Conservation (phyloP, 2,329 filamentous ascomycete genomes). For the Amesomyces nigricolor region DNA sequence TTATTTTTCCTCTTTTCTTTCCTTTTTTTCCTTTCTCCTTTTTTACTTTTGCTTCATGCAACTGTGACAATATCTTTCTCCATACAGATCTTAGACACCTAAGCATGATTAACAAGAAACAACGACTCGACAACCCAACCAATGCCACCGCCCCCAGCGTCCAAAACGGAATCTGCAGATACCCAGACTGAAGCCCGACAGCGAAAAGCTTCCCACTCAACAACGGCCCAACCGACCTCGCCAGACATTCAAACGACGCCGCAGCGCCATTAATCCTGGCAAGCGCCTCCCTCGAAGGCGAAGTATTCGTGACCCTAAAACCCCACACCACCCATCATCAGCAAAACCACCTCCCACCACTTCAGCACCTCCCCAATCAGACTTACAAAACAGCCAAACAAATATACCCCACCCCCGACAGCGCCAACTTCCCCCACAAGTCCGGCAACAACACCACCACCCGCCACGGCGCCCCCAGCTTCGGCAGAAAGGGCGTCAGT, state of each 20-base stretch:
- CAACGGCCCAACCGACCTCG: constrained; percentile 10
- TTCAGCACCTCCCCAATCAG: not conserved
- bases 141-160: constrained; percentile 7
- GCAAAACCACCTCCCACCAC: not conserved
- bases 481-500: constrained; percentile 11
- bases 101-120: constrained; percentile 6
- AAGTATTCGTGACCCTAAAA: constrained; percentile 11
- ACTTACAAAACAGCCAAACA: constrained; percentile 14
- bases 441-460: constrained; percentile 5
- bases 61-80: too few species aligned
- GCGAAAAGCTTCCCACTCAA: constrained; percentile 13
- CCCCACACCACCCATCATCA: not conserved
- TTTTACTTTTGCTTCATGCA: too few species aligned
- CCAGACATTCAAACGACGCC: constrained; percentile 10
- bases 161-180: constrained; percentile 16
- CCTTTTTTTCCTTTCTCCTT: too few species aligned
- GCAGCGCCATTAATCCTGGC: constrained; percentile 16
- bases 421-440: constrained; percentile 10
- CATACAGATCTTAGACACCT: not conserved
- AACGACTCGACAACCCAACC: constrained; percentile 2
- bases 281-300: constrained; percentile 8
- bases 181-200: not conserved
- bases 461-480: not conserved
- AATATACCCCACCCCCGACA: constrained; percentile 12
- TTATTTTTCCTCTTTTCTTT: too few species aligned